Conservation (phyloP, 2,329 filamentous ascomycete species). For the Pestalotiopsis fici region DNA sequence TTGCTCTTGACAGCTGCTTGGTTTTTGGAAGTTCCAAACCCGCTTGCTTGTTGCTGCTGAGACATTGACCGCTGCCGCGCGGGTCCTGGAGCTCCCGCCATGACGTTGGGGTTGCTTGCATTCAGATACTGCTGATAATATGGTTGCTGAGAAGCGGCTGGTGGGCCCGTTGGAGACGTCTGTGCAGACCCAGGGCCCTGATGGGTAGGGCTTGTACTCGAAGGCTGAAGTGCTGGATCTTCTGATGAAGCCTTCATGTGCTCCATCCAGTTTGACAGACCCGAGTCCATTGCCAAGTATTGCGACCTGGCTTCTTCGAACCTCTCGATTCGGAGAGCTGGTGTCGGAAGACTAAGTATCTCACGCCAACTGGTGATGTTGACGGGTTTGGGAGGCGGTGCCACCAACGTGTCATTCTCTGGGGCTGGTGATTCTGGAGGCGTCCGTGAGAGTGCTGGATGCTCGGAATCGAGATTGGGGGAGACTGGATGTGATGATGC, state of each 20-base stretch:
- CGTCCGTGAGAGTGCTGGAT: constrained; percentile 28
- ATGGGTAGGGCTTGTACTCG: not conserved
- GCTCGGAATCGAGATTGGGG: constrained; percentile 38
- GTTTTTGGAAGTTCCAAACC: constrained; percentile 55
- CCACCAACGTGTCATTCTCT: constrained; percentile 16
- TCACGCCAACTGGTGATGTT: constrained; percentile 69
- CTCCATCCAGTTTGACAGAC: constrained; percentile 63
- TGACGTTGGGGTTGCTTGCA: constrained; percentile 39
- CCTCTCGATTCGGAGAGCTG: constrained; percentile 69
- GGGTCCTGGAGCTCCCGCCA: constrained; percentile 26
- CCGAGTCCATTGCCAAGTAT: constrained; percentile 73
- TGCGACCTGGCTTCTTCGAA: constrained; percentile 73
- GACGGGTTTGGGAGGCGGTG: constrained; percentile 13
- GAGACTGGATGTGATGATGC: constrained; percentile 34
- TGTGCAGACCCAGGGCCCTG: constrained; percentile 5
- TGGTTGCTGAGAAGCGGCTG: constrained; percentile 39
- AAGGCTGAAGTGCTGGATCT: constrained; percentile 33
- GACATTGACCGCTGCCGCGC: constrained; percentile 26
- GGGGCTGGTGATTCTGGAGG: constrained; percentile 13
- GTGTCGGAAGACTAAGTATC: constrained; percentile 69
- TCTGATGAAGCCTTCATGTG: constrained; percentile 49
- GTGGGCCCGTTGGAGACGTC: constrained; percentile 2
- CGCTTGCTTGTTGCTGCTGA: constrained; percentile 41
- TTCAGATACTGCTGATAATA: constrained; percentile 60
- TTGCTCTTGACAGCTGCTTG: constrained; percentile 84